Percentiles rank a stretch among this genome's conserved stretches.
Evolutionary conservation across 192 early-diverging fungal genomes (phyloP).

Genomic region (Paraglomus brasilianum): DNA sequence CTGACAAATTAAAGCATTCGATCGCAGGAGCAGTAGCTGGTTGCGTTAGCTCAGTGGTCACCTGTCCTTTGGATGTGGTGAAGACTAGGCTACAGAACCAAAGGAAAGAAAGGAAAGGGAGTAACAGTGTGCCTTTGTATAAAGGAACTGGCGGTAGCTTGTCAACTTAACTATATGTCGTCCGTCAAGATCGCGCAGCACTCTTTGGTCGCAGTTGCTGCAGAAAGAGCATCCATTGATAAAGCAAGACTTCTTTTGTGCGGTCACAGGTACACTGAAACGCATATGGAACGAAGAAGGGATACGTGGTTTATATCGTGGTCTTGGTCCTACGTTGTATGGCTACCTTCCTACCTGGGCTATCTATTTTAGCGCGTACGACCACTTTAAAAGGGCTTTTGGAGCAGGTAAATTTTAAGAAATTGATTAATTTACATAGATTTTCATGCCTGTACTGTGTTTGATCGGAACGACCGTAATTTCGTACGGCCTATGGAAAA

Average conservation of each 20-base stretch:
- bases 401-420: background rate
- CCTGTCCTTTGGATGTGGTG: constrained; percentile 91
- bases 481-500: background rate
- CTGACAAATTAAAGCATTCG: constrained; percentile 67
- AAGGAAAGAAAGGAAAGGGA: constrained; percentile 45
- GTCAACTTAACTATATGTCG: background rate
- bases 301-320: constrained; percentile 84
- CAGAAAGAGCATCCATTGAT: constrained; percentile 1
- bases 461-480: too few relatives aligned
- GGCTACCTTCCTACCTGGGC: constrained; percentile 91
- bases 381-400: constrained; percentile 61
- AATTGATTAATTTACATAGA: too few relatives aligned
- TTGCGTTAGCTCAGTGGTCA: constrained; percentile 76
- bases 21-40: constrained; percentile 83
- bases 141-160: constrained; percentile 54
- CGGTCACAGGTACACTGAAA: constrained; percentile 59
- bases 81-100: constrained; percentile 95
- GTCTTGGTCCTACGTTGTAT: constrained; percentile 81
- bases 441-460: too few relatives aligned
- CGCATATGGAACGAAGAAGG: constrained; percentile 82
- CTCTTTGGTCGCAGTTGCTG: background rate
- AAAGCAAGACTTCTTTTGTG: constrained; percentile 36
- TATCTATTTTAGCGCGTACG: constrained; percentile 91
- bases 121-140: constrained; percentile 45
- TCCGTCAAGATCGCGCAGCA: background rate